Evolutionary conservation across 768 basidiomycete genomes (phyloP).

Genomic region (Hypholoma sublateritium): DNA sequence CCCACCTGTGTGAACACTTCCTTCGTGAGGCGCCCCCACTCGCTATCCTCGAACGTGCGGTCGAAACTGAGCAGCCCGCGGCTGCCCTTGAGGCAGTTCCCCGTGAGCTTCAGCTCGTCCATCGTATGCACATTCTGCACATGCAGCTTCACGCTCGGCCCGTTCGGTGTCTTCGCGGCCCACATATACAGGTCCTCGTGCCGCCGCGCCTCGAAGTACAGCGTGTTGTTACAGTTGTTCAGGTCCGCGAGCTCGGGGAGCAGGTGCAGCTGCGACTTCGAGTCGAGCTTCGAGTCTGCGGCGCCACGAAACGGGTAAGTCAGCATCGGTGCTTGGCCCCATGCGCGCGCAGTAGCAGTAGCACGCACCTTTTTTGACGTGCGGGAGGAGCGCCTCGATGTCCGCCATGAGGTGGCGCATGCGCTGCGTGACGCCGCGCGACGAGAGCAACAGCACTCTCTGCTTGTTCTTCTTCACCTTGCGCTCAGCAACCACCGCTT

Average conservation of each 20-base stretch:
- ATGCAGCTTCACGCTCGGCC: conserved; percentile 95
- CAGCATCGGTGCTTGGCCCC: background rate
- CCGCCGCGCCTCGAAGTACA: conserved; percentile 95
- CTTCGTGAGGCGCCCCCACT: conserved; percentile 85
- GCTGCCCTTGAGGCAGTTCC: conserved; percentile 96
- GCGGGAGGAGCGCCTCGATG: conserved; percentile 84
- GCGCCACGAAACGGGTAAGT: no score
- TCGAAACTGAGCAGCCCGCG: conserved; percentile 93
- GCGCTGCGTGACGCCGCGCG: conserved; percentile 90
- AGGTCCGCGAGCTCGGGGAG: conserved; percentile 96
- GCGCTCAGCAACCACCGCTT: conserved; percentile 38
- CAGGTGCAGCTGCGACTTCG: conserved; percentile 89
- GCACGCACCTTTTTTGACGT: conserved; percentile 87
- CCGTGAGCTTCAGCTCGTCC: conserved; percentile 99
- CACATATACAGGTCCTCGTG: conserved; percentile 97
- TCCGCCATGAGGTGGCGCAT: conserved; percentile 99
- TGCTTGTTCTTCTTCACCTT: conserved; percentile 84
- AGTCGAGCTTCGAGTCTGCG: conserved; percentile 94
- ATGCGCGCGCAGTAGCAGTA: no score
- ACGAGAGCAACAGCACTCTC: conserved; percentile 88
- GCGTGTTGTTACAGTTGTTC: conserved; percentile 94
- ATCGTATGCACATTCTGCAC: conserved; percentile 99
- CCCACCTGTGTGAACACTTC: conserved; percentile 92
- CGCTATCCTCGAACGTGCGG: conserved; percentile 82
- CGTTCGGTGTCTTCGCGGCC: conserved; percentile 96